Conservation (phyloP, 192 early-diverging fungal species). For the Rhizophagus sp. region DNA sequence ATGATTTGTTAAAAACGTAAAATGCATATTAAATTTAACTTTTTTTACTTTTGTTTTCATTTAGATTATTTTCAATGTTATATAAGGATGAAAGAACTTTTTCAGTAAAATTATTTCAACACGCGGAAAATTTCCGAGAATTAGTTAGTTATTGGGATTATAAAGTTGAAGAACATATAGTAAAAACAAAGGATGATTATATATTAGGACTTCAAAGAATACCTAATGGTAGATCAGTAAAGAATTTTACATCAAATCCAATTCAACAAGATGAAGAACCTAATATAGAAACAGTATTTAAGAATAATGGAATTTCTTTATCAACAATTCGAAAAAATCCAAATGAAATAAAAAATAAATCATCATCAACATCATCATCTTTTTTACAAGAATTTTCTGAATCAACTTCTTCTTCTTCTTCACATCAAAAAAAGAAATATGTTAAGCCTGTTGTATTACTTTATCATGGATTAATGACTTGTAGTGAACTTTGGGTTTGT, state of each 20-base stretch:
- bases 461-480: conserved; percentile 95
- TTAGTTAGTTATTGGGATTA: conserved; percentile 64
- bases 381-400: background rate
- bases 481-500: conserved; percentile 90
- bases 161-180: conserved; percentile 80
- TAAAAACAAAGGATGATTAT: conserved; percentile 85
- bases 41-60: background rate
- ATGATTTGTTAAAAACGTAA: background rate
- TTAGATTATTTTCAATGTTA: conserved; percentile 14
- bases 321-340: conserved; percentile 35
- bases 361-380: background rate
- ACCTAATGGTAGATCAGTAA: conserved; percentile 34
- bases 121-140: conserved; percentile 44
- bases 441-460: conserved; percentile 84
- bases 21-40: conserved; percentile 28
- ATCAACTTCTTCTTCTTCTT: background rate
- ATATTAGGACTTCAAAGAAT: conserved; percentile 83
- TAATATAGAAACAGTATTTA: conserved; percentile 9
- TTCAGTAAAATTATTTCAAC: conserved; percentile 44
- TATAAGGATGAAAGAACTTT: conserved; percentile 29
- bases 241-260: background rate
- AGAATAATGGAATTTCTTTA: conserved; percentile 37
- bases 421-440: background rate
- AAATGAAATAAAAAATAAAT: background rate
- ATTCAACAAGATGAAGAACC: background rate